Base-by-base conservation (phyloP, 345 rosid genomes). In the Populus ilicifolia region DNA sequence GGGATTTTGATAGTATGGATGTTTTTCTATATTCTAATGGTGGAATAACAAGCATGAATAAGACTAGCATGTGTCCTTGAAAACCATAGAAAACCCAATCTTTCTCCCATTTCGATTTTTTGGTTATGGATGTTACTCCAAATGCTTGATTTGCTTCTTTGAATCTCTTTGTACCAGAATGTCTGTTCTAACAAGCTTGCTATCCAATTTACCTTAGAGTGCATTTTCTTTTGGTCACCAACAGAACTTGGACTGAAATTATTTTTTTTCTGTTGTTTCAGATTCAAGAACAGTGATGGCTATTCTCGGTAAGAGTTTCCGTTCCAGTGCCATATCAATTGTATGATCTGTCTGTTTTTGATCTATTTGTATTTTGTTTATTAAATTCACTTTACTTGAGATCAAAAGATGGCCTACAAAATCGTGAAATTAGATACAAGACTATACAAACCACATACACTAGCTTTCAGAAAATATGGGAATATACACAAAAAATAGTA, bases 271-370 rank as follows among this genome's bases (percentile, higher is more conserved):
- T 70, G 11, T 67, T 68, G 78, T 76, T 77, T 44, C 98, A 96
- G 99, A 93, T 90, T 96, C 99, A 75, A 91, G 98, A 90, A 96
- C 99, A 1, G 99, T 96, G 81, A 96, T 96, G 99, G 97, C 99
- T 71, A 89, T 96, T 84, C 93, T 96, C 76, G 99, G 99, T 95
- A 84, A 87, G 91, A 59, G 77, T 69, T 29, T 66, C 25, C 17
- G 8, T 63, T 41, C 72, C 46, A 17, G 29, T 30, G 27, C 72
- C 8, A 56, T 76, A 20, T n/a, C 13, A 69, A 20, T 64, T 71
- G 54, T 17, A 70, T 67, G 73, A 20, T 64, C 8, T 33, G 18
- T 14, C 72, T 59, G 63, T 30, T 29, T 54, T 11, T 46, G n/a
- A 59, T 29, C 8, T 35, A 59, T 59, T 1, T n/a, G 63, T 59